A percentile compares a stretch with the other conserved stretches of the same genome.
Conservation (phyloP, 78 protist genomes). For the Chrysochromulina parva region DNA sequence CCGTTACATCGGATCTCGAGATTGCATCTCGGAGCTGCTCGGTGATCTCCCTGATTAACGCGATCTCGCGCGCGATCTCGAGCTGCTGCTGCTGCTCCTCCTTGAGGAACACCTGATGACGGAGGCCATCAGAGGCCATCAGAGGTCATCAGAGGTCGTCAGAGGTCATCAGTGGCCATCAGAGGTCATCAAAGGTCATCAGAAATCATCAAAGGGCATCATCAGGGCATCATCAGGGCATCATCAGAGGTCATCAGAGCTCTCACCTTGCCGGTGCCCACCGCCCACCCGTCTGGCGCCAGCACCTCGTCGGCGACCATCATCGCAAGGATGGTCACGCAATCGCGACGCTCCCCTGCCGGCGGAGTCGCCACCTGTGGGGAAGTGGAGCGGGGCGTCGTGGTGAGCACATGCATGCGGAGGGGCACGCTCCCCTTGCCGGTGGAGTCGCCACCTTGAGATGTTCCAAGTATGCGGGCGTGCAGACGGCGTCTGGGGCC, state of each 20-base stretch:
- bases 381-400: neutral
- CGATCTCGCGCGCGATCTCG: conserved; percentile 8
- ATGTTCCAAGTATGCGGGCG: neutral
- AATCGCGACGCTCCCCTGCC: neutral
- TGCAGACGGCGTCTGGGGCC: neutral
- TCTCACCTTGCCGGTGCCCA: neutral
- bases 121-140: no score
- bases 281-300: neutral
- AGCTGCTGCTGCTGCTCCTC: conserved; percentile 8
- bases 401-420: no score
- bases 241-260: no score
- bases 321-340: neutral
- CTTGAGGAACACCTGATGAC: neutral
- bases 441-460: no score
- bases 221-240: no score
- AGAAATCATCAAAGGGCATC: no score
- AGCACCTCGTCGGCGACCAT: neutral
- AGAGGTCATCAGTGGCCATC: no score
- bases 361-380: neutral
- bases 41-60: neutral
- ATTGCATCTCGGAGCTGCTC: neutral
- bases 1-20: neutral
- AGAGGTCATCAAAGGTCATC: no score
- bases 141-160: no score
- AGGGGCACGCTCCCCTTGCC: no score